phyloP scores from a whole-genome alignment of 805 yeast genomes.

The Torulaspora microellipsoides region DNA sequence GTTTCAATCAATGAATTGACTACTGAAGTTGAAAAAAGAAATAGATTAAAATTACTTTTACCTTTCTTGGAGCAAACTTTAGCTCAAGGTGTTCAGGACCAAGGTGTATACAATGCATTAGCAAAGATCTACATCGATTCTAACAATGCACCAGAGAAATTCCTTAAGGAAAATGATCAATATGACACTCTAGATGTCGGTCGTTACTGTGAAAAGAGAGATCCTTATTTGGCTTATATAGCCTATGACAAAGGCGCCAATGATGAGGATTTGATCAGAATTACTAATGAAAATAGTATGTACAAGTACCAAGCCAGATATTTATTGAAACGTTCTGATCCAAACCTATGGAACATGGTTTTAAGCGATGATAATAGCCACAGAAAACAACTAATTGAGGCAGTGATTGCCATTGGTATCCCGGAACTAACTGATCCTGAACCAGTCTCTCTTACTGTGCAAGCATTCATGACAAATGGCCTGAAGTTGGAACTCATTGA shows the following conservation, averaged over 20 bases:
- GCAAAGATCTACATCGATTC: constrained; percentile 98
- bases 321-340: constrained; percentile 82
- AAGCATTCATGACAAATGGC: constrained; percentile 93
- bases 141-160: constrained; percentile 95
- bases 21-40: constrained; percentile 93
- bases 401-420: constrained; percentile 91
- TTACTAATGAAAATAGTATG: constrained; percentile 97
- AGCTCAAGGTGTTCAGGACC: constrained; percentile 79
- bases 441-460: constrained; percentile 88
- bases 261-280: constrained; percentile 81
- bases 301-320: constrained; percentile 99
- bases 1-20: constrained; percentile 89
- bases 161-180: constrained; percentile 81
- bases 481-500: constrained; percentile 91
- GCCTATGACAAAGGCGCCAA: constrained; percentile 94
- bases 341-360: constrained; percentile 75
- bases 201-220: constrained; percentile 97
- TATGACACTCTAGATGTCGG: constrained; percentile 96
- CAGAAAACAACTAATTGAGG: constrained; percentile 89
- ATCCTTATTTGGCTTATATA: constrained; percentile 95
- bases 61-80: constrained; percentile 91
- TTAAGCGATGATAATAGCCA: constrained; percentile 71
- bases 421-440: constrained; percentile 92
- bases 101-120: constrained; percentile 87
- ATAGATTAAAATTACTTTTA: constrained; percentile 81